Evolutionary conservation across 768 basidiomycete species (phyloP).

Genomic region (Podaxis sp.): DNA sequence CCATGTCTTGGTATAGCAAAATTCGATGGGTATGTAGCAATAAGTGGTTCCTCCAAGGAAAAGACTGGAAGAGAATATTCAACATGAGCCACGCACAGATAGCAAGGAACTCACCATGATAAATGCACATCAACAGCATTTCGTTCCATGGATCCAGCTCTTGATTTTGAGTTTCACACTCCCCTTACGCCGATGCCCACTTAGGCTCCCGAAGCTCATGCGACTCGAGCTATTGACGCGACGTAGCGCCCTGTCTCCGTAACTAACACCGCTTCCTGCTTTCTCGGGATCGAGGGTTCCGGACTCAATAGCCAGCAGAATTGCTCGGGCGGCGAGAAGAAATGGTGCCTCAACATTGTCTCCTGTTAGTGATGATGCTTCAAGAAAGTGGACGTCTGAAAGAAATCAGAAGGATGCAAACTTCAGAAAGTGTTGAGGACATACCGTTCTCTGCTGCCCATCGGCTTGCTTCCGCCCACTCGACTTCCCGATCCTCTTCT

Average conservation of each 20-base stretch:
- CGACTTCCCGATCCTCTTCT: slow-evolving; percentile 93
- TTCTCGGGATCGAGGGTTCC: slow-evolving; percentile 91
- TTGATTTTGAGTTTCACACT: slow-evolving; percentile 58
- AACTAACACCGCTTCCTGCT: slow-evolving; percentile 92
- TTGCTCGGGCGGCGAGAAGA: slow-evolving; percentile 78
- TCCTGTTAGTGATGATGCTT: slow-evolving; percentile 87
- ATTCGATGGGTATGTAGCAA: slow-evolving; percentile 13
- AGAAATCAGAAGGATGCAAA: slow-evolving; percentile 11
- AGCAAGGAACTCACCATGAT: slow-evolving; percentile 2
- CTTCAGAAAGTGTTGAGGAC: slow-evolving; percentile 13
- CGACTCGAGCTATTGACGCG: slow-evolving; percentile 90
- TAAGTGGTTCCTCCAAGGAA: background rate
- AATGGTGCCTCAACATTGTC: slow-evolving; percentile 96
- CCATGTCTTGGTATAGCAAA: slow-evolving; percentile 10
- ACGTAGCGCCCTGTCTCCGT: slow-evolving; percentile 89
- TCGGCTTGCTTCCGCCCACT: slow-evolving; percentile 89
- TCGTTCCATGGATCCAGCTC: slow-evolving; percentile 58
- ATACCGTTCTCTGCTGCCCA: slow-evolving; percentile 96
- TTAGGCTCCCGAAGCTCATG: slow-evolving; percentile 80
- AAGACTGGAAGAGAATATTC: background rate
- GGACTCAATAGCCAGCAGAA: slow-evolving; percentile 87
- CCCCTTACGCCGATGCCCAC: slow-evolving; percentile 57
- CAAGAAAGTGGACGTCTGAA: slow-evolving; percentile 87
- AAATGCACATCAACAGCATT: slow-evolving; percentile 44
- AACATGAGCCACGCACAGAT: slow-evolving; percentile 3